phyloP scores from a whole-genome alignment of 192 early-diverging fungal species.

The Coemansia sp. region DNA sequence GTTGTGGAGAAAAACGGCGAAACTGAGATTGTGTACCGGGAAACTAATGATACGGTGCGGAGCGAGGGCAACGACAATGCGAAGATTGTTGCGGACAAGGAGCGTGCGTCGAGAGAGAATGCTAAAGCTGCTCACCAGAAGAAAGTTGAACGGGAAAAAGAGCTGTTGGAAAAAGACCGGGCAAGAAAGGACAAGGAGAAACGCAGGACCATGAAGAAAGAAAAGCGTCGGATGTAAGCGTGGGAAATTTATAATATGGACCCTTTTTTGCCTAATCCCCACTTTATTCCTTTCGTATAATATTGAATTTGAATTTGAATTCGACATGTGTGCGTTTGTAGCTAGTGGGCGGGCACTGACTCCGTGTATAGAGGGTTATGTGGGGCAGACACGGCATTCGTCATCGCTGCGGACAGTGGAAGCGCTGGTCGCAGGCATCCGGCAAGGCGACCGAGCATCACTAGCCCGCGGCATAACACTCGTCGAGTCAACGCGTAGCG shows the following conservation, averaged over 20 bases:
- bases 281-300: neutral
- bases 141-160: conserved; percentile 39
- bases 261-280: neutral
- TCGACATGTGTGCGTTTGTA: too few relatives aligned
- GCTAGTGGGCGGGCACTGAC: too few relatives aligned
- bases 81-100: conserved; percentile 25
- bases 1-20: conserved; percentile 36
- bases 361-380: too few relatives aligned
- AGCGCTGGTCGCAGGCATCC: conserved; percentile 30
- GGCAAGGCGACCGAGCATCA: conserved; percentile 22
- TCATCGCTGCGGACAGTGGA: neutral
- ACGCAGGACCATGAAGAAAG: conserved; percentile 38
- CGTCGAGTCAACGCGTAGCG: conserved; percentile 66
- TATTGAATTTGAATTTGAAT: neutral
- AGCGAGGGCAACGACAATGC: conserved; percentile 26
- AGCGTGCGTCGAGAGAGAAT: conserved; percentile 20
- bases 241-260: neutral
- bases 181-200: conserved; percentile 35
- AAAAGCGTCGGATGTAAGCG: conserved; percentile 42
- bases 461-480: conserved; percentile 42
- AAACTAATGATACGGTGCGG: neutral
- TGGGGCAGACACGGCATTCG: neutral
- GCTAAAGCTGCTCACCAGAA: conserved; percentile 29
- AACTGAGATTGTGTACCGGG: conserved; percentile 26
- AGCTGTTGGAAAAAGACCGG: conserved; percentile 21